phyloP scores from a whole-genome alignment of 805 yeast genomes.

The Lachancea waltii region DNA sequence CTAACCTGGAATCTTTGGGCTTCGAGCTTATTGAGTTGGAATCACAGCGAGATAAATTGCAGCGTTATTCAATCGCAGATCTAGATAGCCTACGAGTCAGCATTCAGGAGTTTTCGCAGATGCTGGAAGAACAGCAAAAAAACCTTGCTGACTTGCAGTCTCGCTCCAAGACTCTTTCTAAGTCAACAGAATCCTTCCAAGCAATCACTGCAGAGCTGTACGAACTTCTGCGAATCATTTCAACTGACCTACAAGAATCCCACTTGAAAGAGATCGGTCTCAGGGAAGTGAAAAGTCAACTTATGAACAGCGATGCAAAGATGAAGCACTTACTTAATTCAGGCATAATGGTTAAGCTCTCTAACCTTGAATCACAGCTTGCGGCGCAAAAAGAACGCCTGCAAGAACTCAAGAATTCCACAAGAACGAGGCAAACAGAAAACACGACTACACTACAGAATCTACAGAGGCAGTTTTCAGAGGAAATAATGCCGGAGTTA shows the following conservation, averaged over 20 bases:
- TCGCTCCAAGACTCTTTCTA: slow-evolving; percentile 44
- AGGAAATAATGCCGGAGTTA: slow-evolving; percentile 44
- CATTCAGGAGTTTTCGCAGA: slow-evolving; percentile 45
- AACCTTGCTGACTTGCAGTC: slow-evolving; percentile 38
- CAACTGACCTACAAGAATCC: slow-evolving; percentile 40
- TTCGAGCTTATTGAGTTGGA: slow-evolving; percentile 50
- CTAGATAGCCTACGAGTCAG: slow-evolving; percentile 48
- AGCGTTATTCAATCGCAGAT: slow-evolving; percentile 54
- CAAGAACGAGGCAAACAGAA: slow-evolving; percentile 39
- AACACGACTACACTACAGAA: slow-evolving; percentile 40
- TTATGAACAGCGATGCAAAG: slow-evolving; percentile 37
- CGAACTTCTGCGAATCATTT: slow-evolving; percentile 35
- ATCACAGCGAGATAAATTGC: slow-evolving; percentile 53
- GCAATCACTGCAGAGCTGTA: slow-evolving; percentile 27
- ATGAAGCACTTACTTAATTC: slow-evolving; percentile 33
- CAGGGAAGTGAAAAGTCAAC: slow-evolving; percentile 47
- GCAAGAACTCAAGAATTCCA: slow-evolving; percentile 42
- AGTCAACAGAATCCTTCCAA: slow-evolving; percentile 53
- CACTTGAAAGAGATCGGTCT: slow-evolving; percentile 33
- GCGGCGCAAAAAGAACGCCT: slow-evolving; percentile 44
- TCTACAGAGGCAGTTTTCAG: slow-evolving; percentile 42
- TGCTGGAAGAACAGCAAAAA: slow-evolving; percentile 38
- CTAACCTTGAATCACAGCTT: slow-evolving; percentile 38
- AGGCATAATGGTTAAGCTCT: slow-evolving; percentile 39
- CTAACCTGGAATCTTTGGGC: slow-evolving; percentile 54